Evolutionary conservation across 148 eudicot species (phyloP), one percentile per base, ranked within the genome.

Genomic region (Diospyros lotus): DNA sequence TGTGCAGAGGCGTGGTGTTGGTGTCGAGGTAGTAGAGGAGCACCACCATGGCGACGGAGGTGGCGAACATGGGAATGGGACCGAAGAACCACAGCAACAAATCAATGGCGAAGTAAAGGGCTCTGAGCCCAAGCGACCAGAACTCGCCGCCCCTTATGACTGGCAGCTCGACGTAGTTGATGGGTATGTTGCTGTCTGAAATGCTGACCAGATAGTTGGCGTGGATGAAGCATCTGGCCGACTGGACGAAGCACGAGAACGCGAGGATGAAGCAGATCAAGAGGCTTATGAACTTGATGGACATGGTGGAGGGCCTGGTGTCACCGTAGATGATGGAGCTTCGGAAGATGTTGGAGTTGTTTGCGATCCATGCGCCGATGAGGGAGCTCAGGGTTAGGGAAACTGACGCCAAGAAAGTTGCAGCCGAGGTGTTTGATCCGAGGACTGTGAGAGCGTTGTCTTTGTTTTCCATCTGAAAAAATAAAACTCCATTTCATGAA

Each of bases 21-120:
- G 82, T 78, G 73, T 93, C 96, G 28, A 91, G 84, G 53, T 83
- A 74, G 78, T 82, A 79, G 7, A 93, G 79, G 39, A 90, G 58
- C 72, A 50, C 46, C 58, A 88, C 92, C 89, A 85, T 87, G 2
- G 58, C 51, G 28, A 80, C 70, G 8, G 92, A 86, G 51, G 92
- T 82, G 58, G 72, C 76, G 55, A 93, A 84, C 98, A 93, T 89
- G 9, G 96, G 96, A 10, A 93, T 89, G 1, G 96, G 93, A 1
- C 96, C 92, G 69, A 93, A 90, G 74, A 93, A 90, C 98, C 98
- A 90, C 64, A 87, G 69, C 76, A 93, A 75, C 85, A 93, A 69
- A 50, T 65, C 73, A 5, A 84, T 84, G 5, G 98, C 92, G 75
- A 93, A 88, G 67, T 93, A 90, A 4, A 90, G 82, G 11, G 92